Base-by-base conservation (phyloP, 1,284 basidiomycete species). In the Melampsora americana region DNA sequence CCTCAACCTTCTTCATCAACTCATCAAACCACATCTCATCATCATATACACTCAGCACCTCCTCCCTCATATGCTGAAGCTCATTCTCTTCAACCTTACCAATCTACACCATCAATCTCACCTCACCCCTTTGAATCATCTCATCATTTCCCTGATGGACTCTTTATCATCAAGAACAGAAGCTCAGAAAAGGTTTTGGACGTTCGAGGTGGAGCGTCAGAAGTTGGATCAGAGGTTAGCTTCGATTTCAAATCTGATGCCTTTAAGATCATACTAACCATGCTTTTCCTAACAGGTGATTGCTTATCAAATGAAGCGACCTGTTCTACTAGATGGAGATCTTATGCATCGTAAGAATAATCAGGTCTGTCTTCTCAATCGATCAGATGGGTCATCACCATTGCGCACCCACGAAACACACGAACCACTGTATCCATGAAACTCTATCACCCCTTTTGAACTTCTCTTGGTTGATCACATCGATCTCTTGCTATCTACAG, bases 291-390 rank as follows among this genome's bases (percentile, higher is more conserved):
- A 64, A 32, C 32, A 74, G 65, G 50, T 74, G 0, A 66, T 74
- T 42, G 71, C 71, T 18, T 74, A 74, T 32, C 30, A 26, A 42
- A 46, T 64, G 4, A 74, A 74, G 66, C 71, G 71, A 28, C 71
- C 71, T 0, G 66, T 64, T 9, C 28, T 74, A 1, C 2, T 66
- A 26, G 56, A 74, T 67, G 71, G 65, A 28, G 50, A 67, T 32
- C 56, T 74, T 44, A 16, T 66, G n/a, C 71, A 74, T 39, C 65
- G 59, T 39, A 64, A 67, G 20, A 74, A 74, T 18, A 66, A 74
- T 35, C 71, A 74, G 50, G 71, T 67, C 26, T 42, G 64, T 72
- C 6, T 20, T 32, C 26, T 39, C n/a, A n/a, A 42, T 26, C 23
- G n/a, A n/a, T 50, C 53, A 56, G n/a, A 56, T 56, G 26, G 26